Conservation (phyloP, 768 basidiomycete genomes). For the Leccinum aurantiacum region DNA sequence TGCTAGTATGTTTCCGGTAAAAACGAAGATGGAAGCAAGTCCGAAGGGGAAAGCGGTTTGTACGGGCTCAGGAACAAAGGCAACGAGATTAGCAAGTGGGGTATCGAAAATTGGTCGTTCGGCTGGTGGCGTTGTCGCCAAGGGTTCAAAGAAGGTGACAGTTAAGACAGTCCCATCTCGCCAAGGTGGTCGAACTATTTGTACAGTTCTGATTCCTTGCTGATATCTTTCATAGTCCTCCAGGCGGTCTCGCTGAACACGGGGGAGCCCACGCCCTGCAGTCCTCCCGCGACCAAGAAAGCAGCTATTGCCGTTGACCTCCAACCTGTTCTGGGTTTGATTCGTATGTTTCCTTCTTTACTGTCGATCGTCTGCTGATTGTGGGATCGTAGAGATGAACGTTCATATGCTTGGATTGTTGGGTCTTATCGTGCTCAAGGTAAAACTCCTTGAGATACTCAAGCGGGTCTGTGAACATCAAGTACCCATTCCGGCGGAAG, state of each 20-base stretch:
- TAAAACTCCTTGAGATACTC: conserved; percentile 65
- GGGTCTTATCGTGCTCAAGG: conserved; percentile 61
- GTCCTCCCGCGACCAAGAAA: conserved; percentile 2
- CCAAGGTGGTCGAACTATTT: conserved; percentile 32
- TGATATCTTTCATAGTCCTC: conserved; percentile 8
- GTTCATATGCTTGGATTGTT: conserved; percentile 67
- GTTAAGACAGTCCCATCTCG: conserved; percentile 43
- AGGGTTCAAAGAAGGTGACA: conserved; percentile 11
- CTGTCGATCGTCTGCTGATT: neutral
- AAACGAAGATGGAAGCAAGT: conserved; percentile 9
- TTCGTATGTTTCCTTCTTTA: conserved; percentile 44
- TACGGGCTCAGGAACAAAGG: conserved; percentile 16
- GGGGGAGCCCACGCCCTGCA: conserved; percentile 3
- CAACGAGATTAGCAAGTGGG: conserved; percentile 1
- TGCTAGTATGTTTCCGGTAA: conserved; percentile 35
- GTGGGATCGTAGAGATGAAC: conserved; percentile 44
- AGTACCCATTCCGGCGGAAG: conserved; percentile 42
- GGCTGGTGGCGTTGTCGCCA: neutral
- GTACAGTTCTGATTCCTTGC: neutral
- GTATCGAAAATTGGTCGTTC: conserved; percentile 41
- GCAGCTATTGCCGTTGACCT: conserved; percentile 23
- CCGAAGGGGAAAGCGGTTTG: conserved; percentile 27
- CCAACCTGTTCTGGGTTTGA: conserved; percentile 42
- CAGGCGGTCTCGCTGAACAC: conserved; percentile 22
- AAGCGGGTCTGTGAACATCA: conserved; percentile 58